Conservation (phyloP, 257 asterid genomes). For the Rhazya stricta region DNA sequence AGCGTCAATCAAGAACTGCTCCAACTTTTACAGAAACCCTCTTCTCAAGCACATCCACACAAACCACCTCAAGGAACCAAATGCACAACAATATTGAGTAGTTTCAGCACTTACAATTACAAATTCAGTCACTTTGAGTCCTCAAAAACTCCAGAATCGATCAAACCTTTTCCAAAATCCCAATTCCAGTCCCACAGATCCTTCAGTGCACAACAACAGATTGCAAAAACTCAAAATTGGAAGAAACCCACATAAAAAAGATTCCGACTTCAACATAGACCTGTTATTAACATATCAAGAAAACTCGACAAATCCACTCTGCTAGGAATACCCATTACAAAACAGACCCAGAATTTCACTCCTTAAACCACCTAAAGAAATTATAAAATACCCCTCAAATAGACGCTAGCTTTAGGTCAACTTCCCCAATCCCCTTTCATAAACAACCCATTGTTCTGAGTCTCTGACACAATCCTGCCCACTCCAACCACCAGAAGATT, state of each 20-base stretch:
- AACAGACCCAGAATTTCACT: conserved; percentile 39
- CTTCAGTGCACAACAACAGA: conserved; percentile 5
- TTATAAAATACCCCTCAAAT: conserved; percentile 23
- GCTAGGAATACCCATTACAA: conserved; percentile 14
- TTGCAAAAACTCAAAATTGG: conserved; percentile 5
- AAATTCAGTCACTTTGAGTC: neutral
- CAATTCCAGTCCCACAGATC: conserved; percentile 13
- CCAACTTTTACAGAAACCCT: conserved; percentile 13
- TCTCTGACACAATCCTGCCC: conserved; percentile 44
- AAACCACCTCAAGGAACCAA: neutral
- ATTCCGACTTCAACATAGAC: conserved; percentile 19
- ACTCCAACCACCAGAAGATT: conserved; percentile 50
- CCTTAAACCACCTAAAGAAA: conserved; percentile 17
- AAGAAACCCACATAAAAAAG: conserved; percentile 23
- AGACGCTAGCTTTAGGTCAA: conserved; percentile 58
- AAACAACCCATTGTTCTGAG: conserved; percentile 46
- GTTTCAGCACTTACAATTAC: conserved; percentile 3
- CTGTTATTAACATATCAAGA: conserved; percentile 23
- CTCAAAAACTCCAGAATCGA: conserved; percentile 4
- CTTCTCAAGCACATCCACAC: conserved; percentile 14
- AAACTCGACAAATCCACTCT: conserved; percentile 8
- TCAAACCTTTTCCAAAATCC: conserved; percentile 10
- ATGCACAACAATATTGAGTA: neutral
- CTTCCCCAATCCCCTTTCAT: conserved; percentile 35
- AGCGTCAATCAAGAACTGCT: neutral